phyloP scores from a whole-genome alignment of 495 filamentous ascomycete genomes.

The Aspergillus diversus region DNA sequence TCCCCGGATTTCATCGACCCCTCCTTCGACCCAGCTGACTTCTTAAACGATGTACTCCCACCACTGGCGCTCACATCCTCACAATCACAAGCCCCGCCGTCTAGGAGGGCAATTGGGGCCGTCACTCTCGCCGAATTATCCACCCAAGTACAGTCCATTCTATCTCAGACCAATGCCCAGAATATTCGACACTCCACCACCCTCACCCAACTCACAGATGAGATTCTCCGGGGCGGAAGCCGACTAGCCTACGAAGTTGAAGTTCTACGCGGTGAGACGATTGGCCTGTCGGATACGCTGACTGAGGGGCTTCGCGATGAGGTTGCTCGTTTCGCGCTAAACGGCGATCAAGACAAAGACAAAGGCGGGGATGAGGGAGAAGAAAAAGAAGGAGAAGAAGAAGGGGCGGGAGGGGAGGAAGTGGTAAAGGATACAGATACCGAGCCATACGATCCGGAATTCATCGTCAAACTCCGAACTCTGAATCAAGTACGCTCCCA shows the following conservation, averaged over 20 bases:
- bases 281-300: constrained; percentile 74
- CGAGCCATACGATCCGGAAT: constrained; percentile 58
- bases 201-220: constrained; percentile 88
- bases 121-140: constrained; percentile 77
- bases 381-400: constrained; percentile 3
- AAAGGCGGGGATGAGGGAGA: constrained; percentile 17
- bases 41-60: constrained; percentile 78
- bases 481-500: constrained; percentile 78
- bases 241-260: constrained; percentile 95
- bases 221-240: constrained; percentile 84
- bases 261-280: constrained; percentile 82
- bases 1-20: constrained; percentile 61
- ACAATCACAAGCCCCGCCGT: constrained; percentile 38
- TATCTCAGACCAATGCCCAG: constrained; percentile 86
- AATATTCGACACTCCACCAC: constrained; percentile 80
- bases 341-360: constrained; percentile 16
- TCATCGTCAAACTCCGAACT: constrained; percentile 78
- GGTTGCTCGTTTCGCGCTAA: constrained; percentile 68
- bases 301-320: constrained; percentile 70
- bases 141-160: constrained; percentile 76
- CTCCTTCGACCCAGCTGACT: constrained; percentile 78
- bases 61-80: constrained; percentile 47
- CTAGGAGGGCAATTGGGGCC: constrained; percentile 43
- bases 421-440: constrained; percentile 11
- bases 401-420: constrained; percentile 2